Evolutionary conservation across 2,329 filamentous ascomycete genomes (phyloP).

Genomic region (Cladorrhinum sp.): DNA sequence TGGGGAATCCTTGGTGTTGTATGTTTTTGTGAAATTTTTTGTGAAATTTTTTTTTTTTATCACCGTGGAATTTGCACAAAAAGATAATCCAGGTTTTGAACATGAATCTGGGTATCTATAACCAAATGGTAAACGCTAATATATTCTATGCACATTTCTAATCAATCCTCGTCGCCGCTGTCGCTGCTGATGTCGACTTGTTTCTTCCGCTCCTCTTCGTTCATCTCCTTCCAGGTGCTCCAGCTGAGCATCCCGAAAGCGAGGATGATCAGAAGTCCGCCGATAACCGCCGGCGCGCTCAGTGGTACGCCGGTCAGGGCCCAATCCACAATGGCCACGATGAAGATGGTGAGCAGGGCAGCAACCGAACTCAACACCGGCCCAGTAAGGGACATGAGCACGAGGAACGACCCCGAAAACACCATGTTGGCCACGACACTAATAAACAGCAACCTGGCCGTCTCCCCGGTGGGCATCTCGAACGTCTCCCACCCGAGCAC

Average conservation of each 20-base stretch:
- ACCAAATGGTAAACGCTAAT: slow-evolving; percentile 16
- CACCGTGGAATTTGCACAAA: too few relatives aligned
- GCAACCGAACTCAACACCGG: slow-evolving; percentile 92
- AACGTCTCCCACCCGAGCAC: slow-evolving; percentile 76
- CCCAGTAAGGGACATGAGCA: slow-evolving; percentile 87
- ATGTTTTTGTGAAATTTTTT: too few relatives aligned
- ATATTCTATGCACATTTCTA: background rate
- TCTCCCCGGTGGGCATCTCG: slow-evolving; percentile 72
- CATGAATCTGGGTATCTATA: background rate
- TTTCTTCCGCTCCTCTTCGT: slow-evolving; percentile 69
- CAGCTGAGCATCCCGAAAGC: slow-evolving; percentile 86
- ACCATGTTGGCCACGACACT: slow-evolving; percentile 84
- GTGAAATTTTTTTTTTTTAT: too few relatives aligned
- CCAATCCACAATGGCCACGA: slow-evolving; percentile 92
- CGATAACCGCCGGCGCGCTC: slow-evolving; percentile 69
- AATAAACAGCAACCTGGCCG: slow-evolving; percentile 75
- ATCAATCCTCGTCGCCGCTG: slow-evolving; percentile 26
- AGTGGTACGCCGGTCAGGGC: slow-evolving; percentile 74
- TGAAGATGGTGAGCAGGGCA: slow-evolving; percentile 91
- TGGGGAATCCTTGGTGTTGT: background rate
- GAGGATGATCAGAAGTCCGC: slow-evolving; percentile 81
- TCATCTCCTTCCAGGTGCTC: slow-evolving; percentile 92
- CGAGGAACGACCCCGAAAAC: slow-evolving; percentile 89
- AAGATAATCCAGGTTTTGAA: too few relatives aligned
- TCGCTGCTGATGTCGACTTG: slow-evolving; percentile 36